Evolutionary conservation across 768 basidiomycete species (phyloP).

Genomic region (Amanita molliuscula): DNA sequence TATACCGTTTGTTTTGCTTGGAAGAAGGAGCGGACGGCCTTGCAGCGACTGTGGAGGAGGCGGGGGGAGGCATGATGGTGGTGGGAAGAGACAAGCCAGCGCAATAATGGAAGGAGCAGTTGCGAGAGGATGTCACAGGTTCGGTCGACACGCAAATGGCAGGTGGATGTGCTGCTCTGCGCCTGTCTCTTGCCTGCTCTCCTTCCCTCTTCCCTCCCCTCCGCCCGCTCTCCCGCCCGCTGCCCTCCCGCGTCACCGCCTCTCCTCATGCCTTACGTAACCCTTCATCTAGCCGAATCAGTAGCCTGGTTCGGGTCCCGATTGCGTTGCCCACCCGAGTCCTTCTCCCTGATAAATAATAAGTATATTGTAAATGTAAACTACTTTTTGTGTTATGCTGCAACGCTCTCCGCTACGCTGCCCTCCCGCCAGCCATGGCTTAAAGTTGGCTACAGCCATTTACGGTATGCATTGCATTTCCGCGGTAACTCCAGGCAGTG

Average conservation of each 20-base stretch:
- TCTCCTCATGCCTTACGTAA: conserved; percentile 9
- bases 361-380: not conserved
- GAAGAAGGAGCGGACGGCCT: conserved; percentile 11
- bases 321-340: conserved; percentile 1
- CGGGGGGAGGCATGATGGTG: conserved; percentile 21
- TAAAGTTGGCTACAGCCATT: not conserved
- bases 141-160: conserved; percentile 17
- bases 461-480: conserved; percentile 4
- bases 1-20: conserved; percentile 26
- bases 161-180: conserved; percentile 4
- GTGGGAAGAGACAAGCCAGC: conserved; percentile 36
- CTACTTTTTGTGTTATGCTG: not conserved
- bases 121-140: conserved; percentile 19
- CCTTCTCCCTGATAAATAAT: not conserved
- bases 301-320: conserved; percentile 10
- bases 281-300: conserved; percentile 12
- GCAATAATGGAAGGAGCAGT: conserved; percentile 27
- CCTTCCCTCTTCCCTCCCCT: not conserved
- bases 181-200: conserved; percentile 3
- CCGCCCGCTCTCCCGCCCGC: not conserved
- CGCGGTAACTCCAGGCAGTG: conserved; percentile 2
- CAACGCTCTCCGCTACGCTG: not conserved
- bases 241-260: not conserved
- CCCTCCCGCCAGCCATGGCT: not conserved
- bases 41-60: conserved; percentile 8